Conservation (phyloP, 2,329 filamentous ascomycete species). For the Stagonosporopsis chrysanthemi region DNA sequence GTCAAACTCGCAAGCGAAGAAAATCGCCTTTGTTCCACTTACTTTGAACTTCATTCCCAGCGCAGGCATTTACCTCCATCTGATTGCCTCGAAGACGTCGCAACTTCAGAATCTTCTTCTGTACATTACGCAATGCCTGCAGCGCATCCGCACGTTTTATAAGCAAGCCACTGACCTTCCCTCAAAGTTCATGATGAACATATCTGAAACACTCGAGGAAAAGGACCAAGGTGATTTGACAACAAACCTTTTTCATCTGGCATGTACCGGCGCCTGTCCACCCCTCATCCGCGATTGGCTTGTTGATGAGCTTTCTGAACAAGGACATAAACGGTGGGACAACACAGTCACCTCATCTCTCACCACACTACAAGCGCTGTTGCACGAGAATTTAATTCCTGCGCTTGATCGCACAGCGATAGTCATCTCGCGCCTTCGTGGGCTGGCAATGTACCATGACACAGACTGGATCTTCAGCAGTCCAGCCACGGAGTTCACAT, state of each 20-base stretch:
- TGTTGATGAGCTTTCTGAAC: slow-evolving; percentile 71
- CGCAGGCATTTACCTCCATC: slow-evolving; percentile 79
- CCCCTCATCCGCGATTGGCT: slow-evolving; percentile 85
- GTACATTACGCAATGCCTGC: slow-evolving; percentile 82
- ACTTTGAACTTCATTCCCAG: slow-evolving; percentile 84
- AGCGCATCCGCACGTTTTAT: slow-evolving; percentile 83
- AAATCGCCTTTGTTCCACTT: slow-evolving; percentile 65
- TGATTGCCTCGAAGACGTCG: slow-evolving; percentile 86
- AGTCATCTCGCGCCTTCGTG: slow-evolving; percentile 81
- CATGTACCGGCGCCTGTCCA: slow-evolving; percentile 82
- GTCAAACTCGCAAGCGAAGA: slow-evolving; percentile 38
- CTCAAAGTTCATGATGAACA: slow-evolving; percentile 75
- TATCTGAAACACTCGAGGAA: slow-evolving; percentile 77
- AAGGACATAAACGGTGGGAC: slow-evolving; percentile 96
- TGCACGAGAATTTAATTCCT: slow-evolving; percentile 88
- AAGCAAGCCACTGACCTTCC: slow-evolving; percentile 82
- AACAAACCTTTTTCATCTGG: slow-evolving; percentile 81
- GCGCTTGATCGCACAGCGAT: slow-evolving; percentile 84
- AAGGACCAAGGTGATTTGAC: slow-evolving; percentile 71
- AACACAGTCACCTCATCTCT: slow-evolving; percentile 82
- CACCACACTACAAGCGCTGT: slow-evolving; percentile 75
- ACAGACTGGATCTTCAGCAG: slow-evolving; percentile 67
- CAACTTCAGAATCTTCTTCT: slow-evolving; percentile 85
- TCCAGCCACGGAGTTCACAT: slow-evolving; percentile 49
- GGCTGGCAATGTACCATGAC: slow-evolving; percentile 82